These are phyloP conservation scores for barrel medic (Medicago truncatula) DNA, from an alignment of 306 rosid species.

Conservation along the genomic window MtrunA17r5.0-ANR NC_053046.1:39283501-39284000, in stretches of 20 bases:
- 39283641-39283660: neutral
- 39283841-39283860: neutral
- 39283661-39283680: neutral
- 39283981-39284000: neutral
- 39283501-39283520: too few species aligned
- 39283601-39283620: too few species aligned
- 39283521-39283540: too few species aligned
- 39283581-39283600: too few species aligned
- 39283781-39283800: neutral
- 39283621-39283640: neutral
- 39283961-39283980: neutral
- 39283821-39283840: neutral
- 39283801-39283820: constrained; percentile 9
- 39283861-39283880: neutral
- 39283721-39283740: neutral
- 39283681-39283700: neutral
- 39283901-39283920: neutral
- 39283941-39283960: neutral
- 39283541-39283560: too few species aligned
- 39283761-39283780: constrained; percentile 5
- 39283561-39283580: too few species aligned
- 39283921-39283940: neutral
- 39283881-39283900: neutral
- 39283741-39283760: neutral
- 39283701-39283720: neutral